These are phyloP conservation scores for Aspergillus oerlinghausenensis DNA, from an alignment of 2,329 filamentous ascomycete species.

Conservation along the genomic window DNA sequence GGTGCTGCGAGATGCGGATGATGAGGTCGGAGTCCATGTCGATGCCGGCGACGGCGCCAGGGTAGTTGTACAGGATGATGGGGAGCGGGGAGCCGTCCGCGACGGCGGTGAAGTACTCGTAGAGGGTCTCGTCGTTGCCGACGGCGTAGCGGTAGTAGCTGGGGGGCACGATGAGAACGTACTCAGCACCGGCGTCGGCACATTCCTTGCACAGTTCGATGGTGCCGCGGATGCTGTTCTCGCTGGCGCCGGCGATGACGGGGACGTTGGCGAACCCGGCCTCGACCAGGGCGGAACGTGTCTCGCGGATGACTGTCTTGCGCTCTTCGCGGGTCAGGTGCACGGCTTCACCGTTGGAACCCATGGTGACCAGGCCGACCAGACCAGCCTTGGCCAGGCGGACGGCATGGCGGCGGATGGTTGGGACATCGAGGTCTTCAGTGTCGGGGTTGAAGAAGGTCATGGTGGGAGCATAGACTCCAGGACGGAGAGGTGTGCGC, in stretches of 20 bases:
- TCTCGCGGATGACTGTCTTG: constrained; percentile 67
- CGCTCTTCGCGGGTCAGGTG: constrained; percentile 79
- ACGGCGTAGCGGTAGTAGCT: constrained; percentile 77
- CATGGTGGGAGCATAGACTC: constrained; percentile 85
- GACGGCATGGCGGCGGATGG: constrained; percentile 74
- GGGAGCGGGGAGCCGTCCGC: constrained; percentile 72
- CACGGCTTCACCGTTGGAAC: constrained; percentile 85
- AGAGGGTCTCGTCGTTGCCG: constrained; percentile 64
- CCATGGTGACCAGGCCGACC: constrained; percentile 78
- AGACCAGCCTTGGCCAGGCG: constrained; percentile 73
- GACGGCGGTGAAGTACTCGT: constrained; percentile 69
- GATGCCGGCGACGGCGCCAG: constrained; percentile 77
- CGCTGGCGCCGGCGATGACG: constrained; percentile 76
- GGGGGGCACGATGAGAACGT: constrained; percentile 72
- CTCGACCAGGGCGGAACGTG: constrained; percentile 74
- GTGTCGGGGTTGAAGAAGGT: constrained; percentile 83
- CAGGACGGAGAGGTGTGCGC: constrained; percentile 64
- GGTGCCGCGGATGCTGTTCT: constrained; percentile 77
- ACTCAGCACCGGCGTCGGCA: constrained; percentile 68
- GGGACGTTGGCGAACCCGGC: constrained; percentile 72
- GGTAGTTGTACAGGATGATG: constrained; percentile 88
- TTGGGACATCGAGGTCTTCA: constrained; percentile 76
- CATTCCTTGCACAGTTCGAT: constrained; percentile 67
- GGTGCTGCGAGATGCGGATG: constrained; percentile 71
- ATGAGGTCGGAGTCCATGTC: constrained; percentile 87